Conservation (phyloP, 495 filamentous ascomycete genomes). For the Podospora tetraspora region DNA sequence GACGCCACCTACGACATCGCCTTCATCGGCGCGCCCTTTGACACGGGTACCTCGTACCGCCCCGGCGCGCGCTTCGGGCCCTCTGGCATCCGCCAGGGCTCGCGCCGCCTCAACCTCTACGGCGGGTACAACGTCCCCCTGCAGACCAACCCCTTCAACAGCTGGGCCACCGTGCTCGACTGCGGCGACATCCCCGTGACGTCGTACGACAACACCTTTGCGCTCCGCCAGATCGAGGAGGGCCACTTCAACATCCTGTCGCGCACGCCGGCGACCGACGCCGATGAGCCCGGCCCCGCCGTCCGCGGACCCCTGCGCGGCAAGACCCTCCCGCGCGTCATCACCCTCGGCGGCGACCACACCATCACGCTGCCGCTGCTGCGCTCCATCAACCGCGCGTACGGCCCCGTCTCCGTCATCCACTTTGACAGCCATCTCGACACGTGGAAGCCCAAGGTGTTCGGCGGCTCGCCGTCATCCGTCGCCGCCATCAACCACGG, state of each 20-base stretch:
- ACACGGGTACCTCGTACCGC: slow-evolving; percentile 38
- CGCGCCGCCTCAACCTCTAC: slow-evolving; percentile 64
- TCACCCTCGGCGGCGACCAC: slow-evolving; percentile 81
- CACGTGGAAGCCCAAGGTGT: slow-evolving; percentile 67
- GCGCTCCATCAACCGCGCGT: slow-evolving; percentile 68
- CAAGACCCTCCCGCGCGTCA: slow-evolving; percentile 54
- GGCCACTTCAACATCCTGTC: slow-evolving; percentile 52
- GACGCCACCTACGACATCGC: slow-evolving; percentile 71
- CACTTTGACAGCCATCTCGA: slow-evolving; percentile 84
- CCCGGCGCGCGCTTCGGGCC: slow-evolving; percentile 78
- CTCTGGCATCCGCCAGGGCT: slow-evolving; percentile 77
- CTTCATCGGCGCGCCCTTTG: slow-evolving; percentile 58
- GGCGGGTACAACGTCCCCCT: slow-evolving; percentile 77
- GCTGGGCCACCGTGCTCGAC: slow-evolving; percentile 73
- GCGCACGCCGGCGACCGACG: slow-evolving; percentile 45
- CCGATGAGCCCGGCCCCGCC: slow-evolving; percentile 41
- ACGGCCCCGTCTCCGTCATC: slow-evolving; percentile 74
- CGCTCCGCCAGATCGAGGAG: slow-evolving; percentile 76
- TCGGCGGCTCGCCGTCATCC: slow-evolving; percentile 52
- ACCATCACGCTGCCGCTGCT: slow-evolving; percentile 75
- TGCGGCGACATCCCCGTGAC: slow-evolving; percentile 83
- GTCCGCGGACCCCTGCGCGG: slow-evolving; percentile 34
- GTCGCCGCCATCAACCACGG: slow-evolving; percentile 76
- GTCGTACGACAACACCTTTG: slow-evolving; percentile 72
- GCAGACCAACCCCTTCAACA: slow-evolving; percentile 72